Conservation (phyloP, 352 stramenopile genomes). For the Thalassiosira hispida region DNA sequence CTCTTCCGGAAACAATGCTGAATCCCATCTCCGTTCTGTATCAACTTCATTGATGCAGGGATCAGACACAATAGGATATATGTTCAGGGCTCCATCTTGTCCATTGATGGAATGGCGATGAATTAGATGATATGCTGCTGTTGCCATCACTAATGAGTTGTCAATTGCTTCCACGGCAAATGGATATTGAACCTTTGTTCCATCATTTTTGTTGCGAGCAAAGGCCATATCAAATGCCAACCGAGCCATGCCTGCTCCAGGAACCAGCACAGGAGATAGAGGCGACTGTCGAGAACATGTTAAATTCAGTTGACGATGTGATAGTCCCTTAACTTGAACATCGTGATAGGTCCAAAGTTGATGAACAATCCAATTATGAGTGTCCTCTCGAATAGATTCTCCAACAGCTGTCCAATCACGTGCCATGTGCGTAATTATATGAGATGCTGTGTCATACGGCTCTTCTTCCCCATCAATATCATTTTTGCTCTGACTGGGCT, state of each 20-base stretch:
- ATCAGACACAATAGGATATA: constrained; percentile 79
- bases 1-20: constrained; percentile 84
- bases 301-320: background rate
- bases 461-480: constrained; percentile 36
- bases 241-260: constrained; percentile 73
- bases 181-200: constrained; percentile 25
- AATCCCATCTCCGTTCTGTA: constrained; percentile 86
- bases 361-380: constrained; percentile 77
- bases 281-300: constrained; percentile 3
- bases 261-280: constrained; percentile 67
- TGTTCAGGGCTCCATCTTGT: constrained; percentile 1
- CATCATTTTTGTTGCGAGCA: constrained; percentile 21
- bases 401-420: constrained; percentile 73
- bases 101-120: constrained; percentile 8
- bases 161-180: constrained; percentile 79
- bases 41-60: constrained; percentile 79
- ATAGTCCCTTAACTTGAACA: background rate
- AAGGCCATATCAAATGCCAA: constrained; percentile 76
- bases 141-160: constrained; percentile 75
- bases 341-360: constrained; percentile 52
- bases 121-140: constrained; percentile 65
- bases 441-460: constrained; percentile 68
- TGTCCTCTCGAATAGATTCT: constrained; percentile 42
- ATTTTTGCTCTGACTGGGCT: constrained; percentile 21
- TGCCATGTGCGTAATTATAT: constrained; percentile 77